phyloP scores from a whole-genome alignment of 2,329 filamentous ascomycete species.

The Macrophomina pseudophaseolina region DNA sequence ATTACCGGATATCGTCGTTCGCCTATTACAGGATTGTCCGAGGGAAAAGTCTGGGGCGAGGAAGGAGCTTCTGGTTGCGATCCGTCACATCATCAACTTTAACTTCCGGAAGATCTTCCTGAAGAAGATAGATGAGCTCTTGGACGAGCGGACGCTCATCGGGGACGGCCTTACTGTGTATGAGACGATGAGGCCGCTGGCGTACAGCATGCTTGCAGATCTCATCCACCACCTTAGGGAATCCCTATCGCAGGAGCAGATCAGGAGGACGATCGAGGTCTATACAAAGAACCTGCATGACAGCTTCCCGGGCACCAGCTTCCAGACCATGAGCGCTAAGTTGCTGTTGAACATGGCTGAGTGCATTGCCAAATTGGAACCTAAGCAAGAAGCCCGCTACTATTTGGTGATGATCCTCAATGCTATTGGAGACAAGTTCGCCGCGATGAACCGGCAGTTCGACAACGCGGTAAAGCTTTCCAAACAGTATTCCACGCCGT shows the following conservation, averaged over 20 bases:
- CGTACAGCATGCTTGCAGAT: constrained; percentile 98
- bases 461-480: constrained; percentile 93
- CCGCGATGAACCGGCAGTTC: constrained; percentile 96
- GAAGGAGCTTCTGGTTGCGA: constrained; percentile 94
- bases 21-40: constrained; percentile 90
- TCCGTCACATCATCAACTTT: constrained; percentile 98
- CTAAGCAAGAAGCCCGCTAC: constrained; percentile 92
- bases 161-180: constrained; percentile 96
- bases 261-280: constrained; percentile 92
- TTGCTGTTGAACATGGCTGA: constrained; percentile 97
- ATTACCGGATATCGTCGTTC: constrained; percentile 86
- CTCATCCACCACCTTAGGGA: constrained; percentile 97
- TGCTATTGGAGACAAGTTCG: constrained; percentile 97
- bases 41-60: constrained; percentile 90
- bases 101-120: constrained; percentile 96
- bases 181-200: constrained; percentile 91
- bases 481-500: constrained; percentile 72
- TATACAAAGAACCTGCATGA: constrained; percentile 97
- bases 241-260: constrained; percentile 85
- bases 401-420: constrained; percentile 97
- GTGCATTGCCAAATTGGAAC: constrained; percentile 90
- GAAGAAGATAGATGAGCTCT: constrained; percentile 88
- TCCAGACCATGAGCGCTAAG: constrained; percentile 99
- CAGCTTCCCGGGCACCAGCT: constrained; percentile 95
- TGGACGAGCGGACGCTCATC: constrained; percentile 92